Evolutionary conservation across 805 yeast species (phyloP).

Genomic region (Debaryomyces maramus): DNA sequence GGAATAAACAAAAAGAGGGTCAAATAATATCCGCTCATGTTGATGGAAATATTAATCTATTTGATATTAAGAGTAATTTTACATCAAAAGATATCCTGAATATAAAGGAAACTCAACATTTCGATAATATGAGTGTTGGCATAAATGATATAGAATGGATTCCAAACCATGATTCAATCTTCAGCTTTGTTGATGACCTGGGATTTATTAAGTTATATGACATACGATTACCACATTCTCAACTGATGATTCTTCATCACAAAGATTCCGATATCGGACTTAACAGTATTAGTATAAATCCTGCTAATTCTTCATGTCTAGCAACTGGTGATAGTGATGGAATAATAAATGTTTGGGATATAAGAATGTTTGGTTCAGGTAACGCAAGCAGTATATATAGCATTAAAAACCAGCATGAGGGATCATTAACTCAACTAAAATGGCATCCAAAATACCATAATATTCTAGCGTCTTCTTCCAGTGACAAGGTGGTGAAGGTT

Average conservation of each 20-base stretch:
- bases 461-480: conserved; percentile 64
- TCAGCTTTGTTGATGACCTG: conserved; percentile 70
- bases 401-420: conserved; percentile 44
- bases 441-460: conserved; percentile 67
- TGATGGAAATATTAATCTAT: conserved; percentile 62
- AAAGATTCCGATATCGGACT: conserved; percentile 36
- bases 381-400: conserved; percentile 7
- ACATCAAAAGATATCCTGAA: conserved; percentile 16
- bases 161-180: conserved; percentile 56
- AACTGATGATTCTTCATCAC: conserved; percentile 8
- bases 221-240: conserved; percentile 33
- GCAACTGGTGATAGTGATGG: conserved; percentile 72
- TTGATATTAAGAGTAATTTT: conserved; percentile 58
- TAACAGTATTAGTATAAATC: conserved; percentile 62
- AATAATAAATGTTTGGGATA: conserved; percentile 59
- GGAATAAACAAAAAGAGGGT: conserved; percentile 71
- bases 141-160: conserved; percentile 76
- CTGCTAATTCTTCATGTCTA: conserved; percentile 52
- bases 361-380: conserved; percentile 37
- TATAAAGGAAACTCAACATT: conserved; percentile 13
- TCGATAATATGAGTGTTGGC: conserved; percentile 39
- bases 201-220: conserved; percentile 54
- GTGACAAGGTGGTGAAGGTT: conserved; percentile 60
- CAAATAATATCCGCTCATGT: conserved; percentile 58
- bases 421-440: conserved; percentile 60